These are phyloP conservation scores for Tetracentron sinense DNA, from an alignment of 164 flowering plant species.

Conservation along the genomic window DNA sequence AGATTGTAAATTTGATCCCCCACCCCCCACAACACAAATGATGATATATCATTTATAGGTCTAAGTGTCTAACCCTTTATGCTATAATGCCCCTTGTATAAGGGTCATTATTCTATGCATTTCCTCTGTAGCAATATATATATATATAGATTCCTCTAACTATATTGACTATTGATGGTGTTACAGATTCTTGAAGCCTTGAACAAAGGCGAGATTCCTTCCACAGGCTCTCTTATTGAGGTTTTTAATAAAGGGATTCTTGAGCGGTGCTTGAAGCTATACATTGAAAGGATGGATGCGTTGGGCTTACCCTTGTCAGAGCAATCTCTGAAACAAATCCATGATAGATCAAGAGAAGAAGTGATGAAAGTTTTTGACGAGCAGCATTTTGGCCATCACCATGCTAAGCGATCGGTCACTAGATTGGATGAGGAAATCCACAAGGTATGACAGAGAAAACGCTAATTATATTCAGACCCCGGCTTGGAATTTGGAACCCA, in stretches of 20 bases:
- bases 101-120: no score
- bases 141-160: no score
- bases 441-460: constrained; percentile 39
- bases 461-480: not conserved
- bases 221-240: constrained; percentile 97
- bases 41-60: no score
- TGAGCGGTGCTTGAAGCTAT: constrained; percentile 83
- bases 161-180: no score
- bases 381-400: constrained; percentile 93
- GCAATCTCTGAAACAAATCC: constrained; percentile 49
- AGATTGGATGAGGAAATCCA: constrained; percentile 68
- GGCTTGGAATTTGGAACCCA: not conserved
- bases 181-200: constrained; percentile 93
- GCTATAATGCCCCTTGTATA: no score
- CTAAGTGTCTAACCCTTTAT: no score
- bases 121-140: no score
- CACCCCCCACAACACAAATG: no score
- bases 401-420: constrained; percentile 72
- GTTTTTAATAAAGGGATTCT: constrained; percentile 89
- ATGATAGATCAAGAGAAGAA: constrained; percentile 45
- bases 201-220: constrained; percentile 98
- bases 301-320: constrained; percentile 65
- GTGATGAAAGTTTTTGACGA: constrained; percentile 70
- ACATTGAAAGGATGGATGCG: constrained; percentile 54
- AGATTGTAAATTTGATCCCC: no score